Evolutionary conservation across 345 rosid genomes (phyloP).

Genomic region (Rhizophora apiculata): DNA sequence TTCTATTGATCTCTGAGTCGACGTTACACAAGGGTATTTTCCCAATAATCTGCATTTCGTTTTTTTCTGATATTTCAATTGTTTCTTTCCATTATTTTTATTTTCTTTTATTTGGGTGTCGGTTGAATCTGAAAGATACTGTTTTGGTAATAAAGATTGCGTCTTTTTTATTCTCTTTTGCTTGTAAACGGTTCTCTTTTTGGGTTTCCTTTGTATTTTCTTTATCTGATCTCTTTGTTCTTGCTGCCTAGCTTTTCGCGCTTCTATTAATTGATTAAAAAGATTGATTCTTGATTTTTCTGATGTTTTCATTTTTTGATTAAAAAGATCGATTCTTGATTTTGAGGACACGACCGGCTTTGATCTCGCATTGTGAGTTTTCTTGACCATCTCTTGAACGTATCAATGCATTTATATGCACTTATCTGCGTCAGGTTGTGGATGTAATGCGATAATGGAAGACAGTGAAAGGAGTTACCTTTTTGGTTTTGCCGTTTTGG

Average conservation of each 20-base stretch:
- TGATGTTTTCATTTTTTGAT: no score
- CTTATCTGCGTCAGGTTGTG: background rate
- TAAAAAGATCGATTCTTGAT: background rate
- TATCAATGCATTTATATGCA: background rate
- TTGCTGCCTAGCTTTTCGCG: background rate
- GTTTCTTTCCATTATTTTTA: background rate
- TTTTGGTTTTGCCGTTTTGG: no score
- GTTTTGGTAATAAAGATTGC: background rate
- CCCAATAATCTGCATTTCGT: constrained; percentile 1
- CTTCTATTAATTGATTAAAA: no score
- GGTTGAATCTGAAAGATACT: constrained; percentile 8
- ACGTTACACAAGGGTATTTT: background rate
- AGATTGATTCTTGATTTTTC: background rate
- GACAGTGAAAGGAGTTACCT: no score
- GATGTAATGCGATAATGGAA: no score
- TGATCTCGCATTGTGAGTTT: background rate
- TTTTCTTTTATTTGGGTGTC: background rate
- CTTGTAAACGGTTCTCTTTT: no score
- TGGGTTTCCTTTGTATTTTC: background rate
- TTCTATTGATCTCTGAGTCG: constrained; percentile 1
- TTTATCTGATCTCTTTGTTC: constrained; percentile 6
- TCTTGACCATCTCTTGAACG: background rate
- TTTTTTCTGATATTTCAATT: background rate
- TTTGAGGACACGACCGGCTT: background rate
- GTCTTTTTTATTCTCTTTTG: background rate